A percentile compares a stretch with the other conserved stretches of the same genome.
Evolutionary conservation across 2,329 filamentous ascomycete species (phyloP).

Genomic region (Xylariaceae sp.): DNA sequence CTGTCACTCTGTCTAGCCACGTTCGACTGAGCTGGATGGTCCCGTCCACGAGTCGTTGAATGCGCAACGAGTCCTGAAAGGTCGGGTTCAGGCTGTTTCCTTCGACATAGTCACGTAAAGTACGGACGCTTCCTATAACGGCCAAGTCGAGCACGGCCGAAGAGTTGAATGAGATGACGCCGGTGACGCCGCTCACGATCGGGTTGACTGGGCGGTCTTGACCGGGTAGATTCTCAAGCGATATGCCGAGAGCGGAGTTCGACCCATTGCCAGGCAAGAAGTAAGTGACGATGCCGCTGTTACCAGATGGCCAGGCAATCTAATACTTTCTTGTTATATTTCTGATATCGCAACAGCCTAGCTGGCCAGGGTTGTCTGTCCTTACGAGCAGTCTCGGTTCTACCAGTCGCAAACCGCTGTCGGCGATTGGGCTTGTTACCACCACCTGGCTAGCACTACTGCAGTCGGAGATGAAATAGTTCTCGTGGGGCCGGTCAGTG

Average conservation of each 20-base stretch:
- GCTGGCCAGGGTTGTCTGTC: neutral
- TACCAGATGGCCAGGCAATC: constrained; percentile 58
- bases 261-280: constrained; percentile 49
- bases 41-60: constrained; percentile 34
- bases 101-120: constrained; percentile 58
- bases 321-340: constrained; percentile 1
- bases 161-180: constrained; percentile 50
- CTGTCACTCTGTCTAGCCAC: constrained; percentile 60
- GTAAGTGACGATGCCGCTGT: constrained; percentile 54
- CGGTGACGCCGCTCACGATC: constrained; percentile 48
- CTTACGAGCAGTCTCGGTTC: constrained; percentile 47
- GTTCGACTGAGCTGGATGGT: constrained; percentile 45
- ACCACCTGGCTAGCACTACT: constrained; percentile 54
- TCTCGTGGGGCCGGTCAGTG: constrained; percentile 54
- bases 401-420: constrained; percentile 50
- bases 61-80: constrained; percentile 50
- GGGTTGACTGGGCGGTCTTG: constrained; percentile 40
- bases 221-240: constrained; percentile 44
- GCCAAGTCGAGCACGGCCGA: constrained; percentile 50
- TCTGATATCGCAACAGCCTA: neutral
- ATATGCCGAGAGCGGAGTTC: constrained; percentile 49
- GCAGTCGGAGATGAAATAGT: constrained; percentile 63
- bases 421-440: constrained; percentile 50
- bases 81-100: constrained; percentile 47
- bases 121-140: constrained; percentile 57